These are phyloP conservation scores for Kockovaella imperatae DNA, from an alignment of 768 basidiomycete genomes.

Conservation along the genomic window DNA sequence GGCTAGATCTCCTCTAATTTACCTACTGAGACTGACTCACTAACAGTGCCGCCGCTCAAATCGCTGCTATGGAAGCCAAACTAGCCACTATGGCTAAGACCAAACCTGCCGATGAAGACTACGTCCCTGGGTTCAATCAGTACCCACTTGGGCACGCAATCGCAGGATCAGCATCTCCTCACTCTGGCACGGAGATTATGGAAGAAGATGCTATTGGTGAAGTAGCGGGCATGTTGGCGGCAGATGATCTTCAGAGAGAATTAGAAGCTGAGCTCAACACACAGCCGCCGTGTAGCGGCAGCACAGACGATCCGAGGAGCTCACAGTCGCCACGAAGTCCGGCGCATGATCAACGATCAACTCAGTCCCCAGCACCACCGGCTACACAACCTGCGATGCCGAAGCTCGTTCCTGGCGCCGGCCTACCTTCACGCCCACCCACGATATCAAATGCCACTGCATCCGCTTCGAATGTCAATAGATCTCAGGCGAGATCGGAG, in stretches of 20 bases:
- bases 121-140: slow-evolving; percentile 18
- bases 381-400: neutral
- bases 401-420: too few relatives aligned
- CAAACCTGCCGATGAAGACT: slow-evolving; percentile 33
- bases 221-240: slow-evolving; percentile 20
- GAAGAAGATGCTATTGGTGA: slow-evolving; percentile 13
- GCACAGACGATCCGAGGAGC: too few relatives aligned
- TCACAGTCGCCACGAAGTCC: neutral
- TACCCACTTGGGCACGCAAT: neutral
- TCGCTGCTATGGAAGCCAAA: slow-evolving; percentile 94
- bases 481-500: too few relatives aligned
- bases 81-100: slow-evolving; percentile 62
- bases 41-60: slow-evolving; percentile 74
- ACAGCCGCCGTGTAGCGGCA: too few relatives aligned
- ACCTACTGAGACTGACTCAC: neutral
- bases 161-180: slow-evolving; percentile 1
- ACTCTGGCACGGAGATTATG: slow-evolving; percentile 1
- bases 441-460: too few relatives aligned
- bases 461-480: too few relatives aligned
- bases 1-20: too few relatives aligned
- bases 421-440: too few relatives aligned
- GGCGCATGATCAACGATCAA: neutral
- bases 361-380: neutral
- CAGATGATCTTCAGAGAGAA: slow-evolving; percentile 30
- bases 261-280: too few relatives aligned